A percentile compares a stretch with the other conserved stretches of the same genome.
phyloP scores from a whole-genome alignment of 225 moss, liverwort and hornwort species.

The Physcomitrellopsis africana region DNA sequence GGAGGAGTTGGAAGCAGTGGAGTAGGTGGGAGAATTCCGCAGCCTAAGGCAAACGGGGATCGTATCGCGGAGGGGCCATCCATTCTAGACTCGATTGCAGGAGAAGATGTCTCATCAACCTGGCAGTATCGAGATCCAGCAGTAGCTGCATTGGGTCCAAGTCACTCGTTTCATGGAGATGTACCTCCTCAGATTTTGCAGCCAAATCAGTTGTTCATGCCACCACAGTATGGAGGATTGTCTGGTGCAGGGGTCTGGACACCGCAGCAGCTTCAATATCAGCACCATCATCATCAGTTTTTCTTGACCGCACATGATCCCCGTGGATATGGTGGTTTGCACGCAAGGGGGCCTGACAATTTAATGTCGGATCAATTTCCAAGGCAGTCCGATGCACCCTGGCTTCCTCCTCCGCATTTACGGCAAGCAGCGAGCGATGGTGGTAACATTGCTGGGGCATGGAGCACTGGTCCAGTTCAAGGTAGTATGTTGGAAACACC shows the following conservation, averaged over 20 bases:
- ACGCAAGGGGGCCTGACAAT: conserved; percentile 33
- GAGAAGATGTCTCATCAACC: conserved; percentile 39
- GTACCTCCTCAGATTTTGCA: conserved; percentile 48
- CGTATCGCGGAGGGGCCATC: conserved; percentile 25
- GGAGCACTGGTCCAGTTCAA: conserved; percentile 34
- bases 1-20: conserved; percentile 44
- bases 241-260: conserved; percentile 45
- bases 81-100: conserved; percentile 41
- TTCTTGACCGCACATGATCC: conserved; percentile 29
- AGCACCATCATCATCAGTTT: conserved; percentile 50
- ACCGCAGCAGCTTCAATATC: conserved; percentile 33
- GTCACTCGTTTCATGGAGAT: conserved; percentile 70
- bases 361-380: conserved; percentile 23
- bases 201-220: conserved; percentile 54
- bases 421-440: conserved; percentile 55
- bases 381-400: conserved; percentile 45
- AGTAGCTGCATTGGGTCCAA: conserved; percentile 92
- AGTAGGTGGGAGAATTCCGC: conserved; percentile 35
- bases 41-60: conserved; percentile 20
- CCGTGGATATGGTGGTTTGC: conserved; percentile 28
- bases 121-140: conserved; percentile 93
- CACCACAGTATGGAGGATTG: conserved; percentile 53
- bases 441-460: conserved; percentile 21
- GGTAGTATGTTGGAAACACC: conserved; percentile 27
- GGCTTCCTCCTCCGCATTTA: conserved; percentile 53